Evolutionary conservation across 306 rosid genomes (phyloP).

Genomic region (Pachyrhizus erosus): DNA sequence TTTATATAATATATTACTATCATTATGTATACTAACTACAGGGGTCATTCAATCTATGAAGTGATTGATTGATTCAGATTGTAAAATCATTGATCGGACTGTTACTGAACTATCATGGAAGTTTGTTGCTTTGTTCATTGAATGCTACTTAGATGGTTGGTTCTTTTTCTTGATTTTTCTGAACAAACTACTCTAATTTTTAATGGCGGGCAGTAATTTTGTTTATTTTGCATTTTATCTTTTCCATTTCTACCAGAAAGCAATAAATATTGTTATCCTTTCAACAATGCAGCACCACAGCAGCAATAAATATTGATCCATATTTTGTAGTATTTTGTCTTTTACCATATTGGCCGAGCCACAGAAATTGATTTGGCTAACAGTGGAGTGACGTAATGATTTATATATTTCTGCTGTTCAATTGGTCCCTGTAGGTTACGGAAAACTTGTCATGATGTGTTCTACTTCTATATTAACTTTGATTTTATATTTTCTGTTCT

Average conservation of each 20-base stretch:
- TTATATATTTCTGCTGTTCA: conserved; percentile 2
- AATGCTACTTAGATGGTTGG: conserved; percentile 42
- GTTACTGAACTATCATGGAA: conserved; percentile 42
- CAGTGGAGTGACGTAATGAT: not conserved
- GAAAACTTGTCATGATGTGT: not conserved
- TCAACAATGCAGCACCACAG: not conserved
- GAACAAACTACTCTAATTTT: conserved; percentile 27
- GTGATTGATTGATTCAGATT: conserved; percentile 59
- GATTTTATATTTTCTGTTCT: not conserved
- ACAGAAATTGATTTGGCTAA: not conserved
- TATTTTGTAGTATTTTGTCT: not conserved
- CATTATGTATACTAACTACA: conserved; percentile 57
- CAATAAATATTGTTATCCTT: not conserved
- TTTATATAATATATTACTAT: conserved; percentile 47
- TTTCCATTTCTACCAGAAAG: conserved; percentile 3
- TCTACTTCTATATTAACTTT: not conserved
- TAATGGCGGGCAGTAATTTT: not conserved
- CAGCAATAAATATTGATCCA: not conserved
- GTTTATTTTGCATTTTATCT: not conserved
- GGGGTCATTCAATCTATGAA: conserved; percentile 62
- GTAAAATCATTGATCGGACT: conserved; percentile 62
- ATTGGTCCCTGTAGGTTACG: not conserved
- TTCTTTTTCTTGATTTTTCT: conserved; percentile 31
- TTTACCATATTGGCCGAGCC: not conserved
- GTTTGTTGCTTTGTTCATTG: conserved; percentile 46